Conservation (phyloP, 2,329 filamentous ascomycete genomes). For the Graphium sp. region DNA sequence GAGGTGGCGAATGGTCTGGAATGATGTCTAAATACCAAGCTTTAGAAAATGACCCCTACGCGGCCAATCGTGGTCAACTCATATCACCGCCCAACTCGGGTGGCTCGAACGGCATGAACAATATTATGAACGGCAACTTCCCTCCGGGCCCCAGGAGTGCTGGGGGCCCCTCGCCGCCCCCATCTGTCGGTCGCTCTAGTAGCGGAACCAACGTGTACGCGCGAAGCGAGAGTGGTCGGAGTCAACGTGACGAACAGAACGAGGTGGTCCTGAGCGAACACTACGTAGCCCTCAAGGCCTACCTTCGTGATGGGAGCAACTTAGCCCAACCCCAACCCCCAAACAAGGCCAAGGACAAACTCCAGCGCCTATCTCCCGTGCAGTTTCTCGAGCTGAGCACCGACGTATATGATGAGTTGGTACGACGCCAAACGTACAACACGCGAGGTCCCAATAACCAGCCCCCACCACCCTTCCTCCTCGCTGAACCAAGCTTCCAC, state of each 20-base stretch:
- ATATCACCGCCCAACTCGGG: constrained; percentile 55
- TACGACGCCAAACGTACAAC: constrained; percentile 61
- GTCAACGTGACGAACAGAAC: constrained; percentile 39
- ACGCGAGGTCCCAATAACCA: constrained; percentile 34
- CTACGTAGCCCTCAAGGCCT: constrained; percentile 63
- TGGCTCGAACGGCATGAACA: constrained; percentile 34
- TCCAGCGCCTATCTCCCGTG: constrained; percentile 72
- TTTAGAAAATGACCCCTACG: constrained; percentile 33
- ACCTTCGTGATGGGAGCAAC: constrained; percentile 53
- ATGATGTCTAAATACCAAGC: constrained; percentile 46
- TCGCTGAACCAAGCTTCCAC: constrained; percentile 81
- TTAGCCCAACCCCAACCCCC: constrained; percentile 50
- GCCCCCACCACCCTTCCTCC: constrained; percentile 52
- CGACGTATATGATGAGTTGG: constrained; percentile 89
- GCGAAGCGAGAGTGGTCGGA: constrained; percentile 48
- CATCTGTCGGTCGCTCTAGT: constrained; percentile 74
- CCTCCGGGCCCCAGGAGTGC: constrained; percentile 35
- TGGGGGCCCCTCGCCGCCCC: constrained; percentile 64
- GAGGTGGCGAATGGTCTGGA: constrained; percentile 68
- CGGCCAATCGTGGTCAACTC: constrained; percentile 39
- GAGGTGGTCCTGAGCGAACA: constrained; percentile 58
- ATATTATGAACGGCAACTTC: constrained; percentile 43
- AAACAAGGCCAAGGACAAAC: constrained; percentile 87
- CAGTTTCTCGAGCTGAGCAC: constrained; percentile 97
- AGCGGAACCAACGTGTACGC: constrained; percentile 57